Base-by-base conservation (phyloP, 2,329 filamentous ascomycete genomes). In the Botryosphaeria dothidea region DNA sequence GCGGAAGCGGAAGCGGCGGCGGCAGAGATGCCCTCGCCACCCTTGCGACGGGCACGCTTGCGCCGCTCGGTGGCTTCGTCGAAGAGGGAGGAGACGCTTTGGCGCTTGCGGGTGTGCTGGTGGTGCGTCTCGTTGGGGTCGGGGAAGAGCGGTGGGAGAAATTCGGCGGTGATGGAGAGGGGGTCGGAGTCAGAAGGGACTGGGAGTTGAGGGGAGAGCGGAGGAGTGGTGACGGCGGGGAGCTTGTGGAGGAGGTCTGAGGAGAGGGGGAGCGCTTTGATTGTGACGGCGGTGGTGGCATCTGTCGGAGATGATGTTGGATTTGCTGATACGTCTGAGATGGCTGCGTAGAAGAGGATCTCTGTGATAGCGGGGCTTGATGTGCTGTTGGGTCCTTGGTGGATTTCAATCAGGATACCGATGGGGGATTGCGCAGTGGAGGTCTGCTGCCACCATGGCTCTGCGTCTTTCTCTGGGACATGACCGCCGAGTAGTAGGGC, bases 41-140 rank as follows among this genome's bases (percentile, higher is more conserved):
- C 81, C 11, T 76, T 75, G 17, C 77, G 72, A 34, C 76, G 77
- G 1, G 79, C 77, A 62, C 80, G 80, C 54, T 75, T 77, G 3
- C 78, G 76, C 3, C 77, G 77, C 52, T 81, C 75, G 1, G 76
- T 75, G 3, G 82, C 82, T 69, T 81, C 79, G 54, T 84, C 80
- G 58, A 85, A 83, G 3, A 83, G 71, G 36, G 80, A 77, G 6
- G 70, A 71, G 15, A 77, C 70, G 23, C 75, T 77, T 62, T 78
- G 80, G 17, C 81, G 77, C 68, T 82, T 84, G 11, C 74, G 71
- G 6, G 71, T 73, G 7, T 54, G 60, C 0, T 74, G 3, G 71
- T 6, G 19, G 0, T 3, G 8, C 19, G 4, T 3, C 11, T 71
- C 13, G 15, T 65, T 9, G 19, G 17, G 36, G n/a, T n/a, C 15